Conservation (phyloP, 2,329 filamentous ascomycete species). For the Nothophaeocryptopus gaeumannii region DNA sequence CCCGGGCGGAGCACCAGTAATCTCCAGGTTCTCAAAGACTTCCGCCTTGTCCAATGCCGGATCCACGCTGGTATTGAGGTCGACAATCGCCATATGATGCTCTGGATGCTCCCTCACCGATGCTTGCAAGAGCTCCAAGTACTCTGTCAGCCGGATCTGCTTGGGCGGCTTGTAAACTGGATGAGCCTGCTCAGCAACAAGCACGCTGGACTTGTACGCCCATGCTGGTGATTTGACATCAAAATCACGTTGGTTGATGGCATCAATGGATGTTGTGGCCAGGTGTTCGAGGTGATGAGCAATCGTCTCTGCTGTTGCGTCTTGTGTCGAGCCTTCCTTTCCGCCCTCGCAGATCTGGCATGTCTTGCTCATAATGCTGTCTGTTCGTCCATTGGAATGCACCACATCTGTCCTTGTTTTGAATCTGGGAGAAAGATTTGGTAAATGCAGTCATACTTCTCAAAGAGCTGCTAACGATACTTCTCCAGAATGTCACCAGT, state of each 20-base stretch:
- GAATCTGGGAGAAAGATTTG: no score
- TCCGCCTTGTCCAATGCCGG: slow-evolving; percentile 1
- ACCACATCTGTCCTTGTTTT: no score
- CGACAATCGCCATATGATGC: not conserved
- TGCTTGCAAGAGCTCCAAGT: not conserved
- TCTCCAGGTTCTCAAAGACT: slow-evolving; percentile 9
- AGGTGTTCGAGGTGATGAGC: slow-evolving; percentile 1
- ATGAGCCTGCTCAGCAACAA: slow-evolving; percentile 1
- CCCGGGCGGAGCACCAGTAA: slow-evolving; percentile 4
- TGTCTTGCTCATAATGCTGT: no score
- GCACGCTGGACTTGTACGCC: not conserved
- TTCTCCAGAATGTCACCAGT: no score
- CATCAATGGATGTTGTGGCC: not conserved
- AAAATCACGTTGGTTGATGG: not conserved
- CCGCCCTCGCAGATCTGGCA: no score
- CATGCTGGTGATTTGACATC: not conserved
- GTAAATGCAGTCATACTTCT: no score
- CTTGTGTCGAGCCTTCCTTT: no score
- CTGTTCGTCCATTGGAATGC: no score
- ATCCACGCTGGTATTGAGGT: slow-evolving; percentile 1
- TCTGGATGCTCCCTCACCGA: not conserved
- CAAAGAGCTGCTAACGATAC: no score
- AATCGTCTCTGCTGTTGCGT: not conserved
- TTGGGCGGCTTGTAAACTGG: not conserved
- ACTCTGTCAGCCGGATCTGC: not conserved